Percentiles rank a stretch among this genome's conserved stretches.
Evolutionary conservation across 148 eudicot genomes (phyloP).

Genomic region (Dianthus caryophyllus): DNA sequence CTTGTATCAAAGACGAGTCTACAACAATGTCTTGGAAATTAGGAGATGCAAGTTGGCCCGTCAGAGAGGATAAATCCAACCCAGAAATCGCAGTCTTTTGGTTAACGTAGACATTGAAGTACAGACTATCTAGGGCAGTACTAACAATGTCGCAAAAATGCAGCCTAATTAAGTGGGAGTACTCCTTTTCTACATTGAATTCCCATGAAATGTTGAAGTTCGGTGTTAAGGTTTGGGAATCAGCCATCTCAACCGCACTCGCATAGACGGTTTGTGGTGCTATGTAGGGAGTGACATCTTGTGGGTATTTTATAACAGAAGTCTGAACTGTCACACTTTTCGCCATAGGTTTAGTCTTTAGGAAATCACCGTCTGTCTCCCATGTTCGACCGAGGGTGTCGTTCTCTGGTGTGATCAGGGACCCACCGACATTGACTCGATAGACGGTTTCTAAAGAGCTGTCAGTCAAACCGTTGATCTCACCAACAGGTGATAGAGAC

Average conservation of each 20-base stretch:
- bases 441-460: conserved; percentile 44
- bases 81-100: conserved; percentile 54
- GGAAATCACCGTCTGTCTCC: conserved; percentile 38
- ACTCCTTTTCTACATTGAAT: conserved; percentile 40
- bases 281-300: conserved; percentile 44
- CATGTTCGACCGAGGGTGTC: conserved; percentile 69
- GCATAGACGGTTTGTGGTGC: conserved; percentile 67
- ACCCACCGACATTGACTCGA: conserved; percentile 65
- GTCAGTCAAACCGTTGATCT: conserved; percentile 32
- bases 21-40: conserved; percentile 61
- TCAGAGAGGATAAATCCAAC: conserved; percentile 54
- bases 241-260: conserved; percentile 68
- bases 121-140: conserved; percentile 54
- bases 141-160: conserved; percentile 84
- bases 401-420: conserved; percentile 33
- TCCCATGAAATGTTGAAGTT: conserved; percentile 68
- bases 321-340: conserved; percentile 37
- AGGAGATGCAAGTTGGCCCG: conserved; percentile 45
- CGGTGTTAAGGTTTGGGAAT: conserved; percentile 34
- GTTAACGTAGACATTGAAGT: conserved; percentile 63
- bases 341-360: conserved; percentile 30
- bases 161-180: conserved; percentile 49
- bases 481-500: conserved; percentile 43
- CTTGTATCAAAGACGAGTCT: conserved; percentile 38
- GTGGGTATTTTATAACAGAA: conserved; percentile 40